Evolutionary conservation across 148 eudicot genomes (phyloP).

Genomic region (Chenopodium album): DNA sequence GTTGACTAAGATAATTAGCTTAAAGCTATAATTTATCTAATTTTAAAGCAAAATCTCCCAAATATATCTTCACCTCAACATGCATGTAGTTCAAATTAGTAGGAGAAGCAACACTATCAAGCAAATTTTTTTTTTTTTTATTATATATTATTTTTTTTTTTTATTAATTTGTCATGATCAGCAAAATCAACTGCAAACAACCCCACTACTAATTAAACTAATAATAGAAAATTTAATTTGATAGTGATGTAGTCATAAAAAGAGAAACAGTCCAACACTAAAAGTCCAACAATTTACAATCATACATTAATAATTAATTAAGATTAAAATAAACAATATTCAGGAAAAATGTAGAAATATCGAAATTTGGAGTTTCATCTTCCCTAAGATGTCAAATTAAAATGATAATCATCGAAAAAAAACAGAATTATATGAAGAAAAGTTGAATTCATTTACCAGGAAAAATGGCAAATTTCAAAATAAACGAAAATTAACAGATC

Average conservation of each 20-base stretch:
- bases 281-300: background rate
- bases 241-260: background rate
- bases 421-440: background rate
- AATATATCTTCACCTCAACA: no score
- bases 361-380: background rate
- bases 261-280: background rate
- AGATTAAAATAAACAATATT: background rate
- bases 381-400: background rate
- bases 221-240: background rate
- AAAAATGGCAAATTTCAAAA: background rate
- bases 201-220: slow-evolving; percentile 2
- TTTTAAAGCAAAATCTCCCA: background rate
- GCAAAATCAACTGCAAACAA: background rate
- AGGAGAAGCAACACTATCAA: no score
- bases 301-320: no score
- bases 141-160: background rate
- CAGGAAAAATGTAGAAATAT: background rate
- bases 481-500: background rate
- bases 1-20: background rate
- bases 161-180: background rate
- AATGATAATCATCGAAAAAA: background rate
- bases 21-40: background rate
- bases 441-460: background rate
- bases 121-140: no score
- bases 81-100: no score